Base-by-base conservation (phyloP, 2,329 filamentous ascomycete species). In the Parastagonospora nodorum region DNA sequence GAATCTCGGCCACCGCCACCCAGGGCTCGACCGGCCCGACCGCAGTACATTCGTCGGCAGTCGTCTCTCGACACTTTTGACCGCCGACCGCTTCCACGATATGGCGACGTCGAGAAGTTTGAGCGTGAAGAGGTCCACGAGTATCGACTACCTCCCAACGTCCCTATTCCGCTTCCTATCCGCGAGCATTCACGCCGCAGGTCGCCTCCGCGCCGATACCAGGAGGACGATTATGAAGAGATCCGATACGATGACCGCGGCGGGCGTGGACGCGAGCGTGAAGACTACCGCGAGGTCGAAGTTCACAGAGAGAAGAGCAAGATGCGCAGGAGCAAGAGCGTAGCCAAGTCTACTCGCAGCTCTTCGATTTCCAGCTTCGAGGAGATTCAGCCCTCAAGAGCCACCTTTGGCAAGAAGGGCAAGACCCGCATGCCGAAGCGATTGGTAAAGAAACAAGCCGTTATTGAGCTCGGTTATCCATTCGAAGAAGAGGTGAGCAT, bases 1-100 rank as follows among this genome's bases (percentile, higher is more conserved):
- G 55, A 61, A 40, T 82, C 81, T 2, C 75, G 79, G 46, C 75
- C 45, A 4, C 19, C 45, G 5, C 29, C 38, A 12, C 24, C 45
- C 9, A 24, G 19, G 37, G 27, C 39, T 31, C 39, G 79, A 37
- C 77, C 78, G 39, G 80, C 82, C 30, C 82, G 88, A 39, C 92
- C 91, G 2, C 80, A 80, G 28, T 81, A 92, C 57, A 68, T 94
- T 43, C 84, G 92, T 50, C 85, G 92, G 37, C 92, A 96, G 72
- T 96, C 91, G 11, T 96, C 91, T 45, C 80, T 96, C 33, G 92
- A 96, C 72, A 96, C 89, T 0, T 96, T 91, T 68, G 92, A 97
- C 74, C 86, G 92, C 42, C 85, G 85, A 27, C 88, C 89, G 1
- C 63, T 80, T 47, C 79, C 81, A 29, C 80, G 82, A 38, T 81